Base-by-base conservation (phyloP, 192 early-diverging fungal species). In the Chytriomyces confervae region DNA sequence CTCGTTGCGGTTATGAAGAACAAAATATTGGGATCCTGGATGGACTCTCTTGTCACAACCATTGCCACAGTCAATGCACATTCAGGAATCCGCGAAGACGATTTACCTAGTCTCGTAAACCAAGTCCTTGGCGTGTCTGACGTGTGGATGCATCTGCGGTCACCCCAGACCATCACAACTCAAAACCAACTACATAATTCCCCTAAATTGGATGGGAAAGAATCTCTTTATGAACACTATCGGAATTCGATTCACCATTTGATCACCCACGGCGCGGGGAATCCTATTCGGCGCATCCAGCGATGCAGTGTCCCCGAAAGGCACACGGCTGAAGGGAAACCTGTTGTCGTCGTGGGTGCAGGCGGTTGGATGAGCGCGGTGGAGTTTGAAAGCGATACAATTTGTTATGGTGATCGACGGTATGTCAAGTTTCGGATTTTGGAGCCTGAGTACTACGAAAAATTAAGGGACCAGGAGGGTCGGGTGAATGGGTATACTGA, bases 301-400 rank as follows among this genome's bases (percentile, higher is more conserved):
- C 53, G 53, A 57, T 20, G 53, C 53, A 36, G 53, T 57, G 53
- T 13, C 16, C 53, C 53, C 53, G 53, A 57, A n/a, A 20, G 13
- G 5, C 53, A 13, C 36, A 36, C 36, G 36, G 36, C 36, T 36
- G 36, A 36, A 36, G 36, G 36, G 36, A 36, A 36, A 20, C 53
- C 8, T 1, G 49, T 72, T 8, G 60, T 44, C 7, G 36, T 74
- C 7, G 57, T 63, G 20, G 62, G 61, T 7, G n/a, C 10, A 9
- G 72, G 57, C 6, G 74, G 62, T 18, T 76, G 74, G 74, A 44
- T 11, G 23, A 47, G 62, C 9, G 57, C 36, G 10, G 63, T 76
- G 3, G 74, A 76, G 50, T 76, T 76, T 66, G 74, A 76, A n/a
- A 20, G 20, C 11, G 74, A 76, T 46, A 76, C 74, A 8, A 50